A percentile compares a stretch with the other conserved stretches of the same genome.
Conservation (phyloP, 2,329 filamentous ascomycete species). For the Sporothrix globosa region DNA sequence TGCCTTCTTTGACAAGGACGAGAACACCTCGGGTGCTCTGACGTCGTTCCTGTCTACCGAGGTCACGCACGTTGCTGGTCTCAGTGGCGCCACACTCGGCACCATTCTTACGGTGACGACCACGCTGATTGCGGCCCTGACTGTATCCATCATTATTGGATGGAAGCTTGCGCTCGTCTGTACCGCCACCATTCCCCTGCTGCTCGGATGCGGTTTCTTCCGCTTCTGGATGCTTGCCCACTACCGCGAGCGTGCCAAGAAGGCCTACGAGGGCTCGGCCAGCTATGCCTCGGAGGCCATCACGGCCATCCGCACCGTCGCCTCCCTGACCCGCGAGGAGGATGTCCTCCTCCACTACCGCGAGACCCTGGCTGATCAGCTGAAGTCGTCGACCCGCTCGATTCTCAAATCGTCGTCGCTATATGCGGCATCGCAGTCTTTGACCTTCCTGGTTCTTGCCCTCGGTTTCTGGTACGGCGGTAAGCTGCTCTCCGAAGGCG, state of each 20-base stretch:
- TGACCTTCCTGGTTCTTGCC: slow-evolving; percentile 81
- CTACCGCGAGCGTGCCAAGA: slow-evolving; percentile 78
- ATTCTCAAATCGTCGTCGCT: slow-evolving; percentile 75
- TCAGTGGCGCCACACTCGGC: slow-evolving; percentile 84
- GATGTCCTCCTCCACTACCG: slow-evolving; percentile 78
- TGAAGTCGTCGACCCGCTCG: slow-evolving; percentile 68
- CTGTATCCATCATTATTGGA: slow-evolving; percentile 49
- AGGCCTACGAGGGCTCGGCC: slow-evolving; percentile 77
- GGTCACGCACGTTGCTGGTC: slow-evolving; percentile 83
- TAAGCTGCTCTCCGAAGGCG: slow-evolving; percentile 67
- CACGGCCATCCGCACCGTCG: slow-evolving; percentile 90
- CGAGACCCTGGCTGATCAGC: slow-evolving; percentile 66
- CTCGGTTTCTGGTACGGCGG: slow-evolving; percentile 94
- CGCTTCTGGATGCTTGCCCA: slow-evolving; percentile 68
- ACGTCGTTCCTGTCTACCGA: slow-evolving; percentile 88
- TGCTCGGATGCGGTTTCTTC: slow-evolving; percentile 48
- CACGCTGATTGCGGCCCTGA: slow-evolving; percentile 74
- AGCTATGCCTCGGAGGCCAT: slow-evolving; percentile 92
- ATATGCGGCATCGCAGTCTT: slow-evolving; percentile 81
- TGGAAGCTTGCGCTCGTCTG: slow-evolving; percentile 53
- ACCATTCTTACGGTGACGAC: slow-evolving; percentile 80
- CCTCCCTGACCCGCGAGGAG: slow-evolving; percentile 81
- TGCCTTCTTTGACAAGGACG: slow-evolving; percentile 83
- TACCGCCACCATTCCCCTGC: slow-evolving; percentile 46
- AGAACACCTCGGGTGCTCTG: slow-evolving; percentile 85